Evolutionary conservation across 2,329 filamentous ascomycete species (phyloP), one percentile per base, ranked within the genome.

Genomic region (Elsinoe ampelina): DNA sequence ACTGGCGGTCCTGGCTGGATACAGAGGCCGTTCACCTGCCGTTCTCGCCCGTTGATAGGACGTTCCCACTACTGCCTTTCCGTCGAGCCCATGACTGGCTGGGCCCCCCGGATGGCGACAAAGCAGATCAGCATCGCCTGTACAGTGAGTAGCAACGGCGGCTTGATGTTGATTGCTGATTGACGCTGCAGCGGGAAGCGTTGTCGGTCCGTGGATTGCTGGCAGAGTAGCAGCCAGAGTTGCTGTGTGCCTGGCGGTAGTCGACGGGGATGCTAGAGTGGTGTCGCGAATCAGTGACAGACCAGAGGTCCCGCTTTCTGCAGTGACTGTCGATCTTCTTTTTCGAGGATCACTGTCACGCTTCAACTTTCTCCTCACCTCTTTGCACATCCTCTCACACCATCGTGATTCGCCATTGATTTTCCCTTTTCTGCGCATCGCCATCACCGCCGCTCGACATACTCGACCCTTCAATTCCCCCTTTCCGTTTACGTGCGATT

Each of bases 81-180:
- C 32, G 32, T 35, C 34, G 48, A 22, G 48, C 32, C 48, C 48
- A 38, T 52, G 48, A 52, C 48, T 52, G 48, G 48, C 48, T 52
- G 48, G 48, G 38, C 48, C 48, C 41, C 48, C 48, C 20, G 32
- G 32, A 38, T 38, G 48, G 48, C 48, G 48, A 52, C 32, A 38
- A 19, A 34, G 48, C 22, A 8, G 43, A 48, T 48, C 43, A 48
- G 43, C 43, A 48, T n/a, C 26, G 30, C 30, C 48, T 26, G 22
- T 26, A 30, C 41, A 45, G 41, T 45, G 30, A 13, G 20, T 50
- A 19, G 11, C 32, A 52, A 52, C 48, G 48, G 48, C 32, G 32
- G 48, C 48, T 34, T 52, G 48, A 52, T 52, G 48, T 52, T 52
- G 48, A 52, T 52, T 52, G 48, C 48, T 52, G 35, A 52, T 52